A percentile compares a stretch with the other conserved stretches of the same genome.
Conservation (phyloP, 495 filamentous ascomycete species). For the Annulohypoxylon bovei region DNA sequence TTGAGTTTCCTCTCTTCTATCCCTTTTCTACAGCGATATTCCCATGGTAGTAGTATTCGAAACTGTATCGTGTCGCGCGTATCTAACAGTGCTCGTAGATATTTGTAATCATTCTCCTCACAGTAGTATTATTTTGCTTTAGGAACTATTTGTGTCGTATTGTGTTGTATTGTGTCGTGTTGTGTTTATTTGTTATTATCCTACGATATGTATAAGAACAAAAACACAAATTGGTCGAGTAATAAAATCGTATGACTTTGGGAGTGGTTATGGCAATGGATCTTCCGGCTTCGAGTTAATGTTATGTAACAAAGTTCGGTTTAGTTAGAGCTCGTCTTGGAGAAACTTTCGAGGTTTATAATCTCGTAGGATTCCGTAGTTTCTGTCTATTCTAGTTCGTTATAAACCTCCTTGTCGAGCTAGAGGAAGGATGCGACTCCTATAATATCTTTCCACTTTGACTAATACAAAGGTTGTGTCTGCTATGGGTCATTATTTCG, state of each 20-base stretch:
- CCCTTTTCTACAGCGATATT: background rate
- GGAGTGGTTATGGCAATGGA: background rate
- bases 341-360: conserved; percentile 9
- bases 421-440: background rate
- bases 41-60: background rate
- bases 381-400: background rate
- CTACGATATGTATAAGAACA: background rate
- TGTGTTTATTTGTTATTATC: background rate
- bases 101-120: background rate
- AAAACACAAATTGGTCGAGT: background rate
- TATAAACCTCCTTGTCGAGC: background rate
- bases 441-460: background rate
- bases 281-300: background rate
- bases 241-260: background rate
- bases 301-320: background rate
- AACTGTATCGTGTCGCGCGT: background rate
- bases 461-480: background rate
- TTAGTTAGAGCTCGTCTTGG: background rate
- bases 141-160: background rate
- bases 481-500: background rate
- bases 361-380: background rate
- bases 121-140: background rate
- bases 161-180: background rate
- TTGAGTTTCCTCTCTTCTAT: background rate
- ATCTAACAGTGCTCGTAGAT: background rate